Evolutionary conservation across 768 basidiomycete species (phyloP), one percentile per base, ranked within the genome.

Genomic region (Pleurotus eryngii): DNA sequence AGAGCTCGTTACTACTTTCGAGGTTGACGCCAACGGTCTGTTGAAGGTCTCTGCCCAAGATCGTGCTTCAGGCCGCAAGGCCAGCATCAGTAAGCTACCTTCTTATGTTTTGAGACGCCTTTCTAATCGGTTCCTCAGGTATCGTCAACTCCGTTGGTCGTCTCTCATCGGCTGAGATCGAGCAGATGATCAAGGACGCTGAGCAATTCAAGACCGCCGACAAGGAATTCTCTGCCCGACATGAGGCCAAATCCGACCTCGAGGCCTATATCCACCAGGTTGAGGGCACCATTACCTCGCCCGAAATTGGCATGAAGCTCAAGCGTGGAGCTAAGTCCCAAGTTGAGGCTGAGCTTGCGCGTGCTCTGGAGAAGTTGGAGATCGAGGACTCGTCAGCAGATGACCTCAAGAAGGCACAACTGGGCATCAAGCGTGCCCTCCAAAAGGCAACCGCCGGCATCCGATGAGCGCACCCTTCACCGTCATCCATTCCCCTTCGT

Each of bases 181-280:
- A 98, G 69, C 95, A 98, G 78, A 98, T 98, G 97, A 97, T 98
- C 82, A 95, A 95, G 82, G 96, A 98, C 70, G 93, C 97, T 55
- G 96, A 98, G 75, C 92, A 95, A 74, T 97, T 84, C 85, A 95
- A 95, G 82, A 84, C 86, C 71, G 92, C 90, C 24, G 91, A 94
- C 83, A 97, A 95, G 81, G 97, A 98, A 73, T 98, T 96, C 85
- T 92, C 93, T 61, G 89, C 95, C 56, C 91, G 91, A 63, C 97
- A 99, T 72, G 95, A 98, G 77, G 95, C 97, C 61, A 97, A 95
- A 76, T 92, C 95, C 48, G 95, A 98, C 75, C 89, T 98, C 60
- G 97, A 99, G 80, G 87, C 93, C 38, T 98, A 98, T 79, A 83
- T 99, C 68, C 93, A 96, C 80, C 91, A 94, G 73, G 94, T 98